phyloP scores from a whole-genome alignment of 1,139 yeast genomes.

The Yamadazyma conglobata region DNA sequence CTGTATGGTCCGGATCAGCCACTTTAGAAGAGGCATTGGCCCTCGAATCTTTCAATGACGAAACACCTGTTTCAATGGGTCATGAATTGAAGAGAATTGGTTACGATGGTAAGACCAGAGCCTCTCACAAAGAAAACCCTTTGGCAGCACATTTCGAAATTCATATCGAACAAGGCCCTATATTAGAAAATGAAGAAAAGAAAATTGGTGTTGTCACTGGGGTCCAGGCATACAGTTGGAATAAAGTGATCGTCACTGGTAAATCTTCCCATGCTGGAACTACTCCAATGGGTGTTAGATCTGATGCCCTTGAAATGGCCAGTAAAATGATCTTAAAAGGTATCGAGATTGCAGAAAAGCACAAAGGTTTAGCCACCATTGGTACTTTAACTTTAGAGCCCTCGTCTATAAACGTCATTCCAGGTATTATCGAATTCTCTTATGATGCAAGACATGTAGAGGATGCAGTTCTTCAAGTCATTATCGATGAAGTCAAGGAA shows the following conservation, averaged over 20 bases:
- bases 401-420: constrained; percentile 63
- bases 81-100: constrained; percentile 61
- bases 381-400: constrained; percentile 59
- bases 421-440: constrained; percentile 55
- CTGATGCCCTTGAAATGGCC: constrained; percentile 60
- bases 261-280: constrained; percentile 72
- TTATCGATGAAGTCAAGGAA: constrained; percentile 12
- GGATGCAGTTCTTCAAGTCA: constrained; percentile 42
- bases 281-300: constrained; percentile 61
- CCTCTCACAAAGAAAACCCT: constrained; percentile 49
- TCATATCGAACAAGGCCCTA: constrained; percentile 77
- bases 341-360: constrained; percentile 50
- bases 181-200: constrained; percentile 52
- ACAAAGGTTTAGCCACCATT: constrained; percentile 55
- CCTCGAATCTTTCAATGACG: constrained; percentile 53
- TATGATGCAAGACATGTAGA: constrained; percentile 55
- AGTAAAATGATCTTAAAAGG: constrained; percentile 54
- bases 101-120: constrained; percentile 50
- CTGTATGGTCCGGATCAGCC: constrained; percentile 60
- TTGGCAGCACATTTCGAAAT: constrained; percentile 68
- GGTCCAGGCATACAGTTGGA: constrained; percentile 68
- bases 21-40: constrained; percentile 47
- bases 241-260: constrained; percentile 51
- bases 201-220: constrained; percentile 65
- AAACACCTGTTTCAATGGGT: constrained; percentile 46